Percentiles rank a stretch among this genome's conserved stretches.
phyloP scores from a whole-genome alignment of 805 yeast species.

The Teunomyces kruisii region DNA sequence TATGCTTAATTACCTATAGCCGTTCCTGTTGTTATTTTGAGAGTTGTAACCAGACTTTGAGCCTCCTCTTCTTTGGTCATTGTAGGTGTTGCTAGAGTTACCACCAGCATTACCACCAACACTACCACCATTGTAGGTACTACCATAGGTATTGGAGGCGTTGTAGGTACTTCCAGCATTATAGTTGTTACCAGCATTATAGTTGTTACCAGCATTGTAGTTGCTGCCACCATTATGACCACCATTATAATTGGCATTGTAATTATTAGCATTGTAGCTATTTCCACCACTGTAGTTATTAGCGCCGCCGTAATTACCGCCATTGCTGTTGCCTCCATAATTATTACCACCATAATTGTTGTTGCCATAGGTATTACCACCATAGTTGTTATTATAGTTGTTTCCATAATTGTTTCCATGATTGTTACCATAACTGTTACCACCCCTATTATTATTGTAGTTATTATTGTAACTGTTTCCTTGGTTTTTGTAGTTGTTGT shows the following conservation, averaged over 20 bases:
- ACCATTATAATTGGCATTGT: no score
- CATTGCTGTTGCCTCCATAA: constrained; percentile 7
- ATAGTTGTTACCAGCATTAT: constrained; percentile 11
- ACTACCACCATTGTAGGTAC: constrained; percentile 10
- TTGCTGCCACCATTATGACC: no score
- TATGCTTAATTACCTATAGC: not conserved
- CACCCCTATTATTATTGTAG: constrained; percentile 3
- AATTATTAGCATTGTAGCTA: constrained; percentile 6
- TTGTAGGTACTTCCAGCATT: constrained; percentile 6
- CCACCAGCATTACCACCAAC: not conserved
- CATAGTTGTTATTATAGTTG: constrained; percentile 8
- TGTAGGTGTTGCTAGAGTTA: not conserved
- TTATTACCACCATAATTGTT: constrained; percentile 2
- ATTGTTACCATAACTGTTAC: constrained; percentile 11
- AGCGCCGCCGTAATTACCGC: constrained; percentile 10
- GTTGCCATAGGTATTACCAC: constrained; percentile 2
- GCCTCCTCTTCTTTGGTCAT: constrained; percentile 4
- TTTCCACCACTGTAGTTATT: constrained; percentile 8
- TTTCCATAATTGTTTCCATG: constrained; percentile 14
- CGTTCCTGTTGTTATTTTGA: constrained; percentile 2
- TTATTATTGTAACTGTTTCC: constrained; percentile 11
- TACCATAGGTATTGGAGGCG: constrained; percentile 9
- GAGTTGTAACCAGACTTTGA: not conserved
- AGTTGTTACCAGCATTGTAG: constrained; percentile 2
- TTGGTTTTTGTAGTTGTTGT: constrained; percentile 9